Base-by-base conservation (phyloP, 768 basidiomycete genomes). In the Galerina marginata region DNA sequence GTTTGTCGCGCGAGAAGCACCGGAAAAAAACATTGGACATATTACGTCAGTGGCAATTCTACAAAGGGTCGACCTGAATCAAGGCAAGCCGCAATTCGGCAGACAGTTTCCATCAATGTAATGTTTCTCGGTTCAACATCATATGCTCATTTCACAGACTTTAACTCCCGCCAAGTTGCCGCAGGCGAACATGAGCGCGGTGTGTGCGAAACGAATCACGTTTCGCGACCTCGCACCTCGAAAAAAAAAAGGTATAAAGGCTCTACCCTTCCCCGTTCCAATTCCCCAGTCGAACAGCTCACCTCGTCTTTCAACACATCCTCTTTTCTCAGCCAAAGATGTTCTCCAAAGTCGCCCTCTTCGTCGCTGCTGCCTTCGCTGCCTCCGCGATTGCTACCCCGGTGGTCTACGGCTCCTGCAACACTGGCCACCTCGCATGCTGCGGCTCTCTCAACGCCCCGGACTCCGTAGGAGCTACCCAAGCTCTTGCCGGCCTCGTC, bases 361-460 rank as follows among this genome's bases (percentile, higher is more conserved):
- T 64, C 60, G 29, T 61, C 56, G 50, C 60, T 37, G 29, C 59
- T 57, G 56, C 57, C 59, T 29, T 65, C 54, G 62, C 54, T 37
- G 51, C 60, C 48, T 49, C 58, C 42, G 52, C 44, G 23, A 37
- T 59, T 15, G 62, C 62, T 45, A 52, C 54, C 54, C 42, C 51
- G 23, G 25, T 50, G 33, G 56, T 26, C 49, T 51, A 11, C 43
- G 26, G 42, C 44, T 10, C 44, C 1, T 67, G 67, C 65, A 63
- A 63, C 52, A 66, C 42, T 20, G 63, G 70, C 42, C 54, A 39
- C 63, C 36, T 66, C 52, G 52, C 60, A n/a, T 70, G 69, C 65
- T 70, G 69, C 58, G 58, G 62, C 23, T 47, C 63, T 25, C 40
- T 68, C 23, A 40, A 60, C 4, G n/a, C 46, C n/a, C 16, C 65